A percentile compares a stretch with the other conserved stretches of the same genome.
phyloP scores from a whole-genome alignment of 495 filamentous ascomycete genomes.

The Trichocladium uniseriatum region DNA sequence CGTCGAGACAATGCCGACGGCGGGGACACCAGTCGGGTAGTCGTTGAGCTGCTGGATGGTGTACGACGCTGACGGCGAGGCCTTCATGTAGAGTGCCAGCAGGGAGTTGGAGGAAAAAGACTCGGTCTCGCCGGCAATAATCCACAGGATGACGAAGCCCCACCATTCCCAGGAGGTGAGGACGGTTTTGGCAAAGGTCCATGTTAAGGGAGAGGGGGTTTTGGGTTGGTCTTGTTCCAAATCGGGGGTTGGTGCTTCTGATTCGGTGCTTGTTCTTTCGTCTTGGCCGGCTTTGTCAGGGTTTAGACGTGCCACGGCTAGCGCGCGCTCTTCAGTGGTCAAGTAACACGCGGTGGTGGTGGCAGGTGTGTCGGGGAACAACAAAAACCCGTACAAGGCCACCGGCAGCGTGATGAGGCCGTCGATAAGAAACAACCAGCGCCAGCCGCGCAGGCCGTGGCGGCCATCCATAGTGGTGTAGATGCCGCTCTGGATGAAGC shows the following conservation, averaged over 20 bases:
- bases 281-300: constrained; percentile 13
- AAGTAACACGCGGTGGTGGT: constrained; percentile 48
- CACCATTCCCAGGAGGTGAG: constrained; percentile 42
- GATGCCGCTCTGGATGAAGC: constrained; percentile 54
- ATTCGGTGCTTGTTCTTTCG: background rate
- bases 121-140: constrained; percentile 44
- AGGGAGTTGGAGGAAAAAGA: constrained; percentile 43
- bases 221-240: background rate
- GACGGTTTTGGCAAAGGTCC: constrained; percentile 31
- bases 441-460: constrained; percentile 49
- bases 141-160: constrained; percentile 44
- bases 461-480: constrained; percentile 42
- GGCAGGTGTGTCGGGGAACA: constrained; percentile 52
- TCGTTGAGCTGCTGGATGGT: constrained; percentile 41
- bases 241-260: no score
- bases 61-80: constrained; percentile 26
- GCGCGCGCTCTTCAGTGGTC: constrained; percentile 29
- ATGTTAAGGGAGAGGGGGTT: constrained; percentile 21
- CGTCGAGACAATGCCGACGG: constrained; percentile 45
- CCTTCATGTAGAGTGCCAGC: constrained; percentile 38
- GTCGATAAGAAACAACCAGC: constrained; percentile 57
- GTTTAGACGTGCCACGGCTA: constrained; percentile 34
- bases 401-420: constrained; percentile 48
- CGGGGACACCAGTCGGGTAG: constrained; percentile 43
- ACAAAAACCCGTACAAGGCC: constrained; percentile 47